These are phyloP conservation scores for Citropsis articulata DNA, from an alignment of 345 rosid species.

Conservation along the genomic window DNA sequence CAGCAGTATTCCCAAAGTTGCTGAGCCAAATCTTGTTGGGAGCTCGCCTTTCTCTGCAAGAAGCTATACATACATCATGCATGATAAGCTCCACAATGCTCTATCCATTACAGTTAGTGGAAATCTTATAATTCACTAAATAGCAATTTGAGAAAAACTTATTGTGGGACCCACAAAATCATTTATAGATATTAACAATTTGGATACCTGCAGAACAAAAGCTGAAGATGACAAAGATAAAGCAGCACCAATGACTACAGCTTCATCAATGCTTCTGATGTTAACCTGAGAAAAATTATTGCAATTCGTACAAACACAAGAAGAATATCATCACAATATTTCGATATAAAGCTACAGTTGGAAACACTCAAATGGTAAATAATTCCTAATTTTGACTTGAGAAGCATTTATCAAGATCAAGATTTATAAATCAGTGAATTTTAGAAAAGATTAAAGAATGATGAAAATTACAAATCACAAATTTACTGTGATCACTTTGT, in stretches of 20 bases:
- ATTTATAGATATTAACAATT: conserved; percentile 12
- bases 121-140: not conserved
- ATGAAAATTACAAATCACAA: not conserved
- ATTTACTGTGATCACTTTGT: not conserved
- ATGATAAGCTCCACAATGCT: conserved; percentile 35
- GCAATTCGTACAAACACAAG: not conserved
- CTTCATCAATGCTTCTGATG: conserved; percentile 96
- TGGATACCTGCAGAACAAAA: conserved; percentile 88
- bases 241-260: conserved; percentile 95
- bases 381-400: not conserved
- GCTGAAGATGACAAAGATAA: conserved; percentile 96
- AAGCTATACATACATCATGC: conserved; percentile 57
- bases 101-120: not conserved
- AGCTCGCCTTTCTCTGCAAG: conserved; percentile 99
- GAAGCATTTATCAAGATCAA: not conserved
- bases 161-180: not conserved
- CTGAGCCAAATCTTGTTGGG: conserved; percentile 96
- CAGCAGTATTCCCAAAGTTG: conserved; percentile 95
- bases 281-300: conserved; percentile 54
- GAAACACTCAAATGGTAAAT: conserved; percentile 6
- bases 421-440: not conserved
- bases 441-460: not conserved
- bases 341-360: not conserved
- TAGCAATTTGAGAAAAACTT: not conserved
- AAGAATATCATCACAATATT: not conserved